These are phyloP conservation scores for Nigrospora sphaerica DNA, from an alignment of 2,329 filamentous ascomycete genomes.

Conservation along the genomic window DNA sequence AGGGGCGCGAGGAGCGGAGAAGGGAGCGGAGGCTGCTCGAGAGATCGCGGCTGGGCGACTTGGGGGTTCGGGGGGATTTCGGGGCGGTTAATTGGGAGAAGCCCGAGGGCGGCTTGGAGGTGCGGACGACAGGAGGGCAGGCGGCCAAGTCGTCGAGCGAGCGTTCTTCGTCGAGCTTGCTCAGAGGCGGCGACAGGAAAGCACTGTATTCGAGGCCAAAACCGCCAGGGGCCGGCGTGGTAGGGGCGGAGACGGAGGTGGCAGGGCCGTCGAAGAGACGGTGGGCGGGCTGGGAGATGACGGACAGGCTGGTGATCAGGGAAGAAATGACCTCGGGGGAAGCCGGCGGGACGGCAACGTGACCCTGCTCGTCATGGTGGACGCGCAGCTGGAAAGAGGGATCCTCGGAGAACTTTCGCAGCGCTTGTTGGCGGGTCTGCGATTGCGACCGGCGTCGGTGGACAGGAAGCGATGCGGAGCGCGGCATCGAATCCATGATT, in stretches of 20 bases:
- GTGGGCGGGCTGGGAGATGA: constrained; percentile 60
- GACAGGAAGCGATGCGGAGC: constrained; percentile 13
- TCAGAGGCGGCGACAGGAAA: constrained; percentile 45
- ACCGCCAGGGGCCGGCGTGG: constrained; percentile 35
- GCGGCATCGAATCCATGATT: constrained; percentile 6
- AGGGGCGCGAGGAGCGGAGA: constrained; percentile 52
- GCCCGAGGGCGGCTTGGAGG: constrained; percentile 73
- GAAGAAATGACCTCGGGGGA: constrained; percentile 65
- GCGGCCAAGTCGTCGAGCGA: constrained; percentile 55
- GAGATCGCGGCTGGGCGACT: constrained; percentile 41
- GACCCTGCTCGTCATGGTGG: constrained; percentile 15
- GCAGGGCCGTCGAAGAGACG: constrained; percentile 59
- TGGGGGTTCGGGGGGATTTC: constrained; percentile 31
- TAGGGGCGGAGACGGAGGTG: constrained; percentile 26
- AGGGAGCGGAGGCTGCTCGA: constrained; percentile 50
- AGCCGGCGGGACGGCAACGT: constrained; percentile 31
- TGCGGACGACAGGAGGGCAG: constrained; percentile 67
- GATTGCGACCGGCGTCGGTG: constrained; percentile 9
- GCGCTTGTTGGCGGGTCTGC: constrained; percentile 21
- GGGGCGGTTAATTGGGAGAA: constrained; percentile 64
- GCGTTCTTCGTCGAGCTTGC: constrained; percentile 38
- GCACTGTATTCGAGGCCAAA: constrained; percentile 71
- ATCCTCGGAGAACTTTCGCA: constrained; percentile 20
- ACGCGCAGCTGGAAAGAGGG: constrained; percentile 21
- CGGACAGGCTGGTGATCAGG: constrained; percentile 62